These are phyloP conservation scores for Pichia sp. DNA, from an alignment of 1,139 yeast species.

Conservation along the genomic window DNA sequence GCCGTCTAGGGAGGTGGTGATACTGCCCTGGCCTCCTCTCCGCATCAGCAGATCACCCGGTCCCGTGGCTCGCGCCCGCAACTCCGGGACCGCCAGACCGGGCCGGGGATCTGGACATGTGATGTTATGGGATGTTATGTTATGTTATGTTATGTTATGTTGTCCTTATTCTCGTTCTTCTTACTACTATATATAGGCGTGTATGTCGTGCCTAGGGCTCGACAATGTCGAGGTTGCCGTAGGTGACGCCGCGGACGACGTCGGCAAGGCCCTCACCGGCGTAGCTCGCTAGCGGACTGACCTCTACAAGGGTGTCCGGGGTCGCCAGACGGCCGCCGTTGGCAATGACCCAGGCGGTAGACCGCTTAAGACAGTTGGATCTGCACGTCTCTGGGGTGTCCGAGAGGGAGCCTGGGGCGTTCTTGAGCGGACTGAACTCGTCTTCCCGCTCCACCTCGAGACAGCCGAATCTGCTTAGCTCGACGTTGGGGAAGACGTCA, in stretches of 20 bases:
- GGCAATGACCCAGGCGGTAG: slow-evolving; percentile 68
- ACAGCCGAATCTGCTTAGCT: slow-evolving; percentile 76
- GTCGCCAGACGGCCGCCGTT: slow-evolving; percentile 59
- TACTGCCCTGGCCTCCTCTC: no score
- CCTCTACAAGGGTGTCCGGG: slow-evolving; percentile 62
- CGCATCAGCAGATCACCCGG: neutral
- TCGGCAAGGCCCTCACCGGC: slow-evolving; percentile 75
- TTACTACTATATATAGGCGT: no score
- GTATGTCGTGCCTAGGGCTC: neutral
- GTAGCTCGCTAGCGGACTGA: slow-evolving; percentile 69
- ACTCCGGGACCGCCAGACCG: neutral
- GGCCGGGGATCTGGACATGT: neutral
- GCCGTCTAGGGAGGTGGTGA: neutral
- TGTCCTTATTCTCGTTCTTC: no score
- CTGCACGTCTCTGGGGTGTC: slow-evolving; percentile 87
- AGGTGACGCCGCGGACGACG: slow-evolving; percentile 47
- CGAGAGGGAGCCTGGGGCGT: slow-evolving; percentile 73
- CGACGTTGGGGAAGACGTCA: slow-evolving; percentile 86
- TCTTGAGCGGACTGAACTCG: slow-evolving; percentile 93
- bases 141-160: no score
- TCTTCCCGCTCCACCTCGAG: slow-evolving; percentile 80
- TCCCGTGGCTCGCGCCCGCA: neutral
- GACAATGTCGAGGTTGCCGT: slow-evolving; percentile 30
- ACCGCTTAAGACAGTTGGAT: slow-evolving; percentile 57
- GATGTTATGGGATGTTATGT: no score